Conservation (phyloP, 139 green algal species). For the Microglena sp. region DNA sequence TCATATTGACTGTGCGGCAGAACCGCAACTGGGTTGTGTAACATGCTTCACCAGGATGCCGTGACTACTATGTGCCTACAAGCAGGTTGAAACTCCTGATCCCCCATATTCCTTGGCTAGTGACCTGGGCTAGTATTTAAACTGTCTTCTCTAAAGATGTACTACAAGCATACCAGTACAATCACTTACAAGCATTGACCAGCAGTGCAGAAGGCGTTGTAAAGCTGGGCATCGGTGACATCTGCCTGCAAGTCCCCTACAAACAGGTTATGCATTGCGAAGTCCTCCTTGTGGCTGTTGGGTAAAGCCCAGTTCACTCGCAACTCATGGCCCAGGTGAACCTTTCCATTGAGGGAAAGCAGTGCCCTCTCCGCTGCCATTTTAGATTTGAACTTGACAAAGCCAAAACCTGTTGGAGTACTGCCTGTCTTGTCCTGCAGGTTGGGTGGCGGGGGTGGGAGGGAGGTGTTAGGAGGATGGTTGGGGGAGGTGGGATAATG, state of each 20-base stretch:
- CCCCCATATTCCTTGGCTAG: too few species aligned
- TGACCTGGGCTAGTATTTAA: too few species aligned
- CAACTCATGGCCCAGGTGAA: slow-evolving; percentile 50
- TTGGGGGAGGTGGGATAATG: too few species aligned
- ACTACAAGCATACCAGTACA: too few species aligned
- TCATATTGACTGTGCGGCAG: too few species aligned
- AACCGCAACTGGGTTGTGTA: too few species aligned
- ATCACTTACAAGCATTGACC: slow-evolving; percentile 26
- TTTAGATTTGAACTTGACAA: slow-evolving; percentile 49
- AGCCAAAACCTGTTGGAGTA: slow-evolving; percentile 54
- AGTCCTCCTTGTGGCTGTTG: slow-evolving; percentile 54
- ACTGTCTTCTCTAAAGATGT: too few species aligned
- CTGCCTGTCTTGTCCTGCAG: slow-evolving; percentile 22
- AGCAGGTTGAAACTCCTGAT: too few species aligned
- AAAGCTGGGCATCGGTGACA: slow-evolving; percentile 32
- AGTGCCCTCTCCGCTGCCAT: slow-evolving; percentile 11
- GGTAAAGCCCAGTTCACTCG: slow-evolving; percentile 71
- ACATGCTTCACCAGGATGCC: too few species aligned
- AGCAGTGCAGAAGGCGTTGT: slow-evolving; percentile 17
- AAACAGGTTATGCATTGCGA: slow-evolving; percentile 50
- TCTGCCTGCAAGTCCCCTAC: slow-evolving; percentile 58
- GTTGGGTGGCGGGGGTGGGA: background rate
- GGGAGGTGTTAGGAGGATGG: background rate
- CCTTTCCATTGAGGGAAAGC: slow-evolving; percentile 19
- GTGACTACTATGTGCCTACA: too few species aligned